Evolutionary conservation across 148 eudicot species (phyloP).

Genomic region (Bassia scoparia): DNA sequence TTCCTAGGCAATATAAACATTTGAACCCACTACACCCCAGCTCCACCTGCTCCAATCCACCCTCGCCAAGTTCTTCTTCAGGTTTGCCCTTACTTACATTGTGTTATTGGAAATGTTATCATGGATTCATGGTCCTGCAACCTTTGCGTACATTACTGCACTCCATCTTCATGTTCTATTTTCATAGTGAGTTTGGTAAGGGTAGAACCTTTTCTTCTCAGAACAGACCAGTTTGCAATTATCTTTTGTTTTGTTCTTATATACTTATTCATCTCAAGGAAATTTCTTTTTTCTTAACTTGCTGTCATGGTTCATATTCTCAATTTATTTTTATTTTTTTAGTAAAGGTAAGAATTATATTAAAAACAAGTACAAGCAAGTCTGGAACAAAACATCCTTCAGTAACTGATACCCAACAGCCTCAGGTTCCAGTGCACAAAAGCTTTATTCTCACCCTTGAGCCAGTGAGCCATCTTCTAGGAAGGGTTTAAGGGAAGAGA

Average conservation of each 20-base stretch:
- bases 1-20: constrained; percentile 44
- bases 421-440: too few species aligned
- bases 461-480: too few species aligned
- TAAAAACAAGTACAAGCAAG: too few species aligned
- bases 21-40: constrained; percentile 38
- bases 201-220: background rate
- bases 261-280: background rate
- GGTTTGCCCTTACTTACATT: constrained; percentile 31
- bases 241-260: background rate
- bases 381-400: too few species aligned
- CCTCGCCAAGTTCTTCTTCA: constrained; percentile 39
- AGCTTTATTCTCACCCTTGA: too few species aligned
- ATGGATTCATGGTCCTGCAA: background rate
- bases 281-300: background rate
- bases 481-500: too few species aligned
- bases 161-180: background rate
- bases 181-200: background rate
- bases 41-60: constrained; percentile 35
- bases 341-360: too few species aligned
- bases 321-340: too few species aligned
- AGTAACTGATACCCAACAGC: too few species aligned
- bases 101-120: background rate
- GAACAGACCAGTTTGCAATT: background rate
- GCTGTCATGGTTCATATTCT: background rate
- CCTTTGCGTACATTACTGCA: background rate